Evolutionary conservation across 106 monocot species (phyloP).

Genomic region (Dendrobium officinale): DNA sequence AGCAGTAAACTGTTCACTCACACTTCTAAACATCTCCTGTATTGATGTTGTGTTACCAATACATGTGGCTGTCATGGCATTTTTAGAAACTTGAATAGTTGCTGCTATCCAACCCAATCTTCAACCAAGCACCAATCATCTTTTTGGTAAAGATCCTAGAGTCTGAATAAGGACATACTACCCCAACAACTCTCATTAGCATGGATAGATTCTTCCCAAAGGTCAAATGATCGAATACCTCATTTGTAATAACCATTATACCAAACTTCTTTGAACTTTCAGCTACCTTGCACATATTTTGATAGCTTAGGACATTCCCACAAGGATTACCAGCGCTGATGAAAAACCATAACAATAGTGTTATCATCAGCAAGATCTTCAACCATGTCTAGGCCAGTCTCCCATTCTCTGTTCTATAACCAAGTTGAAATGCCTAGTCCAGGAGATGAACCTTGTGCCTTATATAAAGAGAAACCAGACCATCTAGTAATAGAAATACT

Average conservation of each 20-base stretch:
- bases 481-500: not conserved
- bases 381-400: slow-evolving; percentile 44
- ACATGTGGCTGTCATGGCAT: too few species aligned
- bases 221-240: too few species aligned
- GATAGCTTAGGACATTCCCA: too few species aligned
- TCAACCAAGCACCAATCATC: slow-evolving; percentile 79
- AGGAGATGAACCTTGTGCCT: slow-evolving; percentile 22
- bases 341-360: slow-evolving; percentile 63
- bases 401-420: slow-evolving; percentile 61
- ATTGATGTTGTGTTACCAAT: too few species aligned
- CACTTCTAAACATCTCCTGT: too few species aligned
- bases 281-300: too few species aligned
- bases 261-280: too few species aligned
- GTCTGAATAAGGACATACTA: not conserved
- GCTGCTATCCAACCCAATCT: slow-evolving; percentile 66
- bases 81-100: not conserved
- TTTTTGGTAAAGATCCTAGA: slow-evolving; percentile 70
- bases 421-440: slow-evolving; percentile 49
- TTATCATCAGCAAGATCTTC: slow-evolving; percentile 51
- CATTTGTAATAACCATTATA: too few species aligned
- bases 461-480: slow-evolving; percentile 50
- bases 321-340: not conserved
- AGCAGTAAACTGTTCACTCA: too few species aligned
- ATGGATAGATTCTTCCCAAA: too few species aligned
- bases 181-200: too few species aligned